Evolutionary conservation across 441 rosid species (phyloP).

Genomic region (Adansonia grandidieri): DNA sequence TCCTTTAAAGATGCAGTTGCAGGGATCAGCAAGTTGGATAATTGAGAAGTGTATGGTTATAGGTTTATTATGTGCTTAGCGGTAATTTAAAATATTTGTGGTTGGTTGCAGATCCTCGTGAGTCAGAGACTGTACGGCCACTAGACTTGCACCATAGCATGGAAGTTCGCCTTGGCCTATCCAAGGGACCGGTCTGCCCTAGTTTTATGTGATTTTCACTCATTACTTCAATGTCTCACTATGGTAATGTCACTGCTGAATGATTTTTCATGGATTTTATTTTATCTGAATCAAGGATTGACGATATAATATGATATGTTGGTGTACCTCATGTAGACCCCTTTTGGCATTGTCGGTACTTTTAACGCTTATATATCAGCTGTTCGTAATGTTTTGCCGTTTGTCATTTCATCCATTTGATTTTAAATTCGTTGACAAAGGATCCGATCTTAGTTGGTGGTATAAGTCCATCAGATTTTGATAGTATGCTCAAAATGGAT

Average conservation of each 20-base stretch:
- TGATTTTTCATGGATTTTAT: constrained; percentile 1
- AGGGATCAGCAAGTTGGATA: no score
- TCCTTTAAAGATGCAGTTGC: no score
- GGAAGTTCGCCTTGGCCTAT: not conserved
- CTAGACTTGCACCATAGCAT: constrained; percentile 13
- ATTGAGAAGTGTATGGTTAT: no score
- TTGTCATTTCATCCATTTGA: not conserved
- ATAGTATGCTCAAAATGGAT: no score
- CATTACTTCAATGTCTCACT: not conserved
- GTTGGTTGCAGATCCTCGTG: constrained; percentile 15
- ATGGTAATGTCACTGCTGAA: not conserved
- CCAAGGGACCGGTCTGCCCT: constrained; percentile 9
- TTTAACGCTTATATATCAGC: not conserved
- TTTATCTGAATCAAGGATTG: not conserved
- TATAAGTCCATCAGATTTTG: not conserved
- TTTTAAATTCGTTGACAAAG: not conserved
- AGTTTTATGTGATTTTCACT: constrained; percentile 8
- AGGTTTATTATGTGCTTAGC: not conserved
- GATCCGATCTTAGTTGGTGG: not conserved
- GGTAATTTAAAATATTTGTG: not conserved
- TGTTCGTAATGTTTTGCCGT: not conserved
- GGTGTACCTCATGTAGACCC: no score
- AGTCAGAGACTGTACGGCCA: constrained; percentile 1
- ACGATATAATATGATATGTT: not conserved
- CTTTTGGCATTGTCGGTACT: no score